A percentile compares a stretch with the other conserved stretches of the same genome.
Conservation (phyloP, 805 yeast genomes). For the Lipomyces kockii region DNA sequence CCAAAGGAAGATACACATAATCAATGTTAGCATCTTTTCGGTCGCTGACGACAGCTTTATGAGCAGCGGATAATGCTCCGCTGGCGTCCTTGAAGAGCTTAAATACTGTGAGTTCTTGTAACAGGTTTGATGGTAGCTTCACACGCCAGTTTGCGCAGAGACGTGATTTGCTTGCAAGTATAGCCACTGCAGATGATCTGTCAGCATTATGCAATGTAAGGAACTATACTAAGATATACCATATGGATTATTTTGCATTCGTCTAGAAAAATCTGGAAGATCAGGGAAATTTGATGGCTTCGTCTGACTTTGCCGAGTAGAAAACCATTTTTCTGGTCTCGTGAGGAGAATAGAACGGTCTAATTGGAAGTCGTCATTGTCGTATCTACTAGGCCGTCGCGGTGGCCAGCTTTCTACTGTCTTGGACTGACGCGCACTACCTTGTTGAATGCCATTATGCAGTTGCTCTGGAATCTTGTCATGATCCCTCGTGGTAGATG, state of each 20-base stretch:
- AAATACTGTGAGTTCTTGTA: neutral
- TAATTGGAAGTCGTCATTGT: neutral
- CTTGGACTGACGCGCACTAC: neutral
- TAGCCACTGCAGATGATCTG: neutral
- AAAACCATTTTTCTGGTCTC: slow-evolving; percentile 7
- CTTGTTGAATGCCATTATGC: neutral
- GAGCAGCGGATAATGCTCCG: neutral
- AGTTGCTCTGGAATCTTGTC: neutral
- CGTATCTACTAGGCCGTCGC: neutral
- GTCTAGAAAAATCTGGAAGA: slow-evolving; percentile 4
- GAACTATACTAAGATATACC: slow-evolving; percentile 5
- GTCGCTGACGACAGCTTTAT: neutral
- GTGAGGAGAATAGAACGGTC: slow-evolving; percentile 10
- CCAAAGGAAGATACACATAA: neutral
- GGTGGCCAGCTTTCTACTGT: neutral
- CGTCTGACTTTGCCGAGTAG: neutral
- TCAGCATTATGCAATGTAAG: neutral
- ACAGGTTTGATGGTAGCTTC: neutral
- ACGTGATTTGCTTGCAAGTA: neutral
- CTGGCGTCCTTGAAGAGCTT: neutral
- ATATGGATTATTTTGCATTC: slow-evolving; percentile 17
- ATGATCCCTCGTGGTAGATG: neutral
- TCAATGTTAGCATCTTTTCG: neutral
- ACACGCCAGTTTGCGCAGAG: slow-evolving; percentile 1
- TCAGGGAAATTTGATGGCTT: neutral